Evolutionary conservation across 148 eudicot species (phyloP).

Genomic region (Persicaria maculosa): DNA sequence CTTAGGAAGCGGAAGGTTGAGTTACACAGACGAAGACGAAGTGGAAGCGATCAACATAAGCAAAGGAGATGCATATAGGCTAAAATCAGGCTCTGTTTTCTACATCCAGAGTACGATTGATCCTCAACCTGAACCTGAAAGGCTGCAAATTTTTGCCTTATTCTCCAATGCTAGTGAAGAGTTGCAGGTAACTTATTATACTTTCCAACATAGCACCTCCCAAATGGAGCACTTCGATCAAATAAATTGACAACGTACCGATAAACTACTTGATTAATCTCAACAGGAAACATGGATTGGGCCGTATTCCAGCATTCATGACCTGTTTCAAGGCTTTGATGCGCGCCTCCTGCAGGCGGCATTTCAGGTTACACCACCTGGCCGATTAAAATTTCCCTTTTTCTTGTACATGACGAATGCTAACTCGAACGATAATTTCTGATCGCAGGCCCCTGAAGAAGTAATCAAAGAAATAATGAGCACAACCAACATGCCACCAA

Average conservation of each 20-base stretch:
- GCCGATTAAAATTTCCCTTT: neutral
- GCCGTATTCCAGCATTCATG: conserved; percentile 56
- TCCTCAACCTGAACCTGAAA: conserved; percentile 35
- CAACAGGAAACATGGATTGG: conserved; percentile 35
- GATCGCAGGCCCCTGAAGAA: conserved; percentile 44
- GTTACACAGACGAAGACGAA: conserved; percentile 42
- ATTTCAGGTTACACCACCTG: conserved; percentile 38
- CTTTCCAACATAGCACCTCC: neutral
- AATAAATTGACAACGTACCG: neutral
- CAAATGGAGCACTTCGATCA: neutral
- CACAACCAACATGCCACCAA: conserved; percentile 34
- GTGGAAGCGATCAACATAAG: conserved; percentile 18
- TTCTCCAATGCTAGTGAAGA: conserved; percentile 36
- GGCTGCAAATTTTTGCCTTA: conserved; percentile 51
- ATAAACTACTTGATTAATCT: neutral
- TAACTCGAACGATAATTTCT: neutral
- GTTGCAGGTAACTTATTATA: neutral
- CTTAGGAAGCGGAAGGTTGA: conserved; percentile 65
- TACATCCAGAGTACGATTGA: conserved; percentile 38
- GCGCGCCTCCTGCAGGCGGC: conserved; percentile 54
- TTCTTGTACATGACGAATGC: neutral
- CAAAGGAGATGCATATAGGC: conserved; percentile 51
- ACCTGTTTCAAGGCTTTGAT: conserved; percentile 69
- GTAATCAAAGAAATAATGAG: conserved; percentile 44
- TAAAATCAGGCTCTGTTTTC: conserved; percentile 47